Evolutionary conservation across 768 basidiomycete genomes (phyloP), one percentile per base, ranked within the genome.

Genomic region (Termitomyces sp.): DNA sequence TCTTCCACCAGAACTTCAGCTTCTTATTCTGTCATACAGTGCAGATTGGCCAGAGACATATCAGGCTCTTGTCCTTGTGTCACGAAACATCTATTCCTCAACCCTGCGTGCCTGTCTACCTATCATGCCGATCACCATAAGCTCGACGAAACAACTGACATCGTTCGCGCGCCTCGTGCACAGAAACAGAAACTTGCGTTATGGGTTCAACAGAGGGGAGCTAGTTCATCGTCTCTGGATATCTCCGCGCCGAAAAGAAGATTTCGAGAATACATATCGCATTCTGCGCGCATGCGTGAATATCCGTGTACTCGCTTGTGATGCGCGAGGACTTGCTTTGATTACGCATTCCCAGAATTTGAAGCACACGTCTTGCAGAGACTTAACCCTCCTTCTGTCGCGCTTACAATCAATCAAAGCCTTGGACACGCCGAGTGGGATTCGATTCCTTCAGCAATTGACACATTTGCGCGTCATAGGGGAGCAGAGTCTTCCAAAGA

Each of bases 161-260:
- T 71, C 73, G 0, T 76, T 75, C 54, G 53, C 57, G 9, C 59
- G 64, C 50, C 58, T 63, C 53, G 45, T 65, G 2, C 24, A 44
- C 40, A 56, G 40, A 48, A 59, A 33, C 12, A 51, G 16, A 63
- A 60, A 16, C 53, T 63, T 16, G 47, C 60, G 6, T 14, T 14
- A 6, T 24, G 43, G 8, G 13, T 12, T 22, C 2, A 18, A n/a
- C 38, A 42, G n/a, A 24, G 62, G 56, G 0, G 32, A 49, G 16
- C 60, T 72, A 24, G 61, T 75, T 24, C 68, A 66, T 38, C 61
- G 69, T 42, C 67, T 74, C 42, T 75, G 74, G 74, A 65, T 73
- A 2, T 69, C 69, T 2, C 70, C 73, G 10, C 59, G 68, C 20
- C 66, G 67, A 28, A 64, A 66, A 35, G 69, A 67, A 22, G 53